Evolutionary conservation across 1,284 basidiomycete species (phyloP).

Genomic region (Trichosporon faecale): DNA sequence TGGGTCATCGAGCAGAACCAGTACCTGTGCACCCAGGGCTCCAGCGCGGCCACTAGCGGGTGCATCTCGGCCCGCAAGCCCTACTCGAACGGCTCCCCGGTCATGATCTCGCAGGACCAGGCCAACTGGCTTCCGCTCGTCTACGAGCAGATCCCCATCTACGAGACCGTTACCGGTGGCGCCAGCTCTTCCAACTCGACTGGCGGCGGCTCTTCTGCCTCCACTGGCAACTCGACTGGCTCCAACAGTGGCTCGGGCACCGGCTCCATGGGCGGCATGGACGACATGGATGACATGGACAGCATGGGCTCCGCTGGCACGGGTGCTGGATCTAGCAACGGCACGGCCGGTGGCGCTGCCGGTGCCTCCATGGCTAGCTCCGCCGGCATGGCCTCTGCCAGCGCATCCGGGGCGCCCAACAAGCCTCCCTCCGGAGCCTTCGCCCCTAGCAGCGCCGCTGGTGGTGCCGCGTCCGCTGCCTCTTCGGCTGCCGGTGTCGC

Average conservation of each 20-base stretch:
- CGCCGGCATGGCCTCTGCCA: neutral
- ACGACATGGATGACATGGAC: neutral
- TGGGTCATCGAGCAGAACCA: neutral
- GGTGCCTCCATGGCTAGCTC: neutral
- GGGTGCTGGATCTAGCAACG: neutral
- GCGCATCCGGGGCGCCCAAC: too few species aligned
- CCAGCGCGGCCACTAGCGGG: neutral
- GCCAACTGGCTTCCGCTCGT: neutral
- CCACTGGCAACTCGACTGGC: neutral
- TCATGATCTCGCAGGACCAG: neutral
- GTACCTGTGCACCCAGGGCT: slow-evolving; percentile 1
- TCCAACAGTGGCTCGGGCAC: neutral
- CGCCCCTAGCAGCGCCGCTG: neutral
- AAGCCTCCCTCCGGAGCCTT: neutral
- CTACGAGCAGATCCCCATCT: slow-evolving; percentile 3
- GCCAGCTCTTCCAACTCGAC: neutral
- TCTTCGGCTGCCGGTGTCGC: neutral
- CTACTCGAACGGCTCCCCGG: neutral
- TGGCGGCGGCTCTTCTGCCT: neutral
- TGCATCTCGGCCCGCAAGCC: neutral
- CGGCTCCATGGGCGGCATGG: neutral
- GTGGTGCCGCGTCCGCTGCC: too few species aligned
- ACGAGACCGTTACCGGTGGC: neutral
- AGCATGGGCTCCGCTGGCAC: neutral
- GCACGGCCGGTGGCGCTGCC: neutral